Evolutionary conservation across 441 rosid genomes (phyloP), one percentile per base, ranked within the genome.

Genomic region (Corymbia calophylla): DNA sequence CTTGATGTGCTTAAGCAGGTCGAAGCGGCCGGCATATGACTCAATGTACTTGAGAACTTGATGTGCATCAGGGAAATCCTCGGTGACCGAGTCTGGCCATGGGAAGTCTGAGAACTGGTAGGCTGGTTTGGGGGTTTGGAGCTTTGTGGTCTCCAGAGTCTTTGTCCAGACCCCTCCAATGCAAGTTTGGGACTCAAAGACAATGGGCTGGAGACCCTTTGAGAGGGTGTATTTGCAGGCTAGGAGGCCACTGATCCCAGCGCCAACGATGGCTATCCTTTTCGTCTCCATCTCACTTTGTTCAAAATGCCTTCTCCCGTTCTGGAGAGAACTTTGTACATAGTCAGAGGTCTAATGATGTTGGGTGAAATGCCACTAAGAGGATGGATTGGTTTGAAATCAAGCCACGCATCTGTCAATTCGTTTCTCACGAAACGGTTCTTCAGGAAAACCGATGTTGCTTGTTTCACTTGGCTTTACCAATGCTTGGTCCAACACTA

Each of bases 81-180:
- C 92, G 6, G 55, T 82, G 55, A 93, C 91, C 7, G 91, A 87
- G 11, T 73, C 10, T 7, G 93, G 93, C 94, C 96, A 93, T 1
- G 94, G 94, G 48, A 93, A 93, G 92, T 94, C 96, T 8, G 95
- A 91, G 88, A 93, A 93, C 64, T 85, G 90, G 86, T 89, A 93
- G 1, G n/a, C 10, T 8, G 32, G 19, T 64, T 53, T 89, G 3
- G 90, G 62, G 53, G 91, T 91, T 44, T 93, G 95, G 31, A 93
- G 92, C 87, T 73, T 90, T 7, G 94, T 94, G 39, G 94, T 91
- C 81, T 89, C 88, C 3, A 93, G 2, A 1, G 94, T 88, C 49
- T 77, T 92, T 9, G 89, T 44, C 95, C 95, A 93, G 11, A 93
- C 91, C 8, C 96, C 95, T 54, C 93, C 95, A 47, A 93, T 55